Evolutionary conservation across 345 rosid species (phyloP), one percentile per base, ranked within the genome.

Genomic region (Populus davidiana): DNA sequence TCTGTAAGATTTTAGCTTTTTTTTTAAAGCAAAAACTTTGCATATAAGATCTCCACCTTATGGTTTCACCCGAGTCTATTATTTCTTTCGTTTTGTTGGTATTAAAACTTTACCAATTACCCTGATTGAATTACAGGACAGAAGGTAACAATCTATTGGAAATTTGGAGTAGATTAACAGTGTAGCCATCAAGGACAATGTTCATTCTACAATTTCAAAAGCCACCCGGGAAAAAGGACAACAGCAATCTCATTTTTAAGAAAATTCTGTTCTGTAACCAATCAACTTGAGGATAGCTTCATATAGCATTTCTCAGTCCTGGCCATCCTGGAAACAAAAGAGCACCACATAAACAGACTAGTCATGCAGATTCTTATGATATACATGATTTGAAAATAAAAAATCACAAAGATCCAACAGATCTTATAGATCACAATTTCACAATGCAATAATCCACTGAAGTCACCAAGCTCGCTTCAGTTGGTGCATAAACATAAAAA

Each of bases 301-400:
- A 64, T 44, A 38, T 39, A 52, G 41, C 75, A 70, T 66, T 11
- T 44, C 80, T 85, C 81, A 83, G n/a, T 83, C 85, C 69, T 79
- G 82, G 61, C 70, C 81, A 62, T 76, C 88, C 88, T 87, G 82
- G 5, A 29, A 71, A 72, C 65, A 52, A 52, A 56, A 39, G 1
- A 17, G 47, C 49, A 61, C 29, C 52, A 5, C 29, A 47, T 63
- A 6, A 70, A 52, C 18, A 20, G 25, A 39, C 41, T 67, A 27
- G 20, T 67, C 70, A 67, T 35, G 13, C 1, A 7, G 41, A 67
- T 31, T 18, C 41, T n/a, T 59, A 23, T 59, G 12, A 59, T 56
- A 23, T n/a, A 59, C 23, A 56, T 59, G 63, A 23, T 23, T 59
- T 21, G 23, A n/a, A 2, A 50, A 50, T 18, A 50, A 17, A 6